Conservation (phyloP, 805 yeast genomes). For the Wickerhamiella spandovensis region DNA sequence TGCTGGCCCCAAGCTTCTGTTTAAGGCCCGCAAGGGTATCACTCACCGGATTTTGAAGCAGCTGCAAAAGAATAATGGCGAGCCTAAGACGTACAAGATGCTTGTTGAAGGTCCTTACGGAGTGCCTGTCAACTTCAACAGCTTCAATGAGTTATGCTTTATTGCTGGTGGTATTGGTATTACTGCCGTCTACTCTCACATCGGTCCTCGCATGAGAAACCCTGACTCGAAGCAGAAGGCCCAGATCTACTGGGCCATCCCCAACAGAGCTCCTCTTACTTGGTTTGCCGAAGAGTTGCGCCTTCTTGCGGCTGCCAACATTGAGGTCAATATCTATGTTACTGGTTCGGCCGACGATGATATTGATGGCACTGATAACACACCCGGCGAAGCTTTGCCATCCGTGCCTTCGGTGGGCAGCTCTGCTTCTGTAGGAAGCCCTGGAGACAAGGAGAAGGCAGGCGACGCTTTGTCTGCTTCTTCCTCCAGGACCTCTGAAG, state of each 20-base stretch:
- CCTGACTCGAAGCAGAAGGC: slow-evolving; percentile 17
- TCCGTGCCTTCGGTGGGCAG: background rate
- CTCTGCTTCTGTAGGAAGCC: background rate
- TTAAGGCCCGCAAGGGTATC: slow-evolving; percentile 34
- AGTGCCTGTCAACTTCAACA: slow-evolving; percentile 31
- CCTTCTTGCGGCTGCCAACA: background rate
- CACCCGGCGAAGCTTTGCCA: background rate
- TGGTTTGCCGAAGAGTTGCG: slow-evolving; percentile 35
- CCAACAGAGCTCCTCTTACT: slow-evolving; percentile 36
- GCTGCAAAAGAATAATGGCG: slow-evolving; percentile 21
- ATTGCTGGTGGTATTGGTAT: slow-evolving; percentile 65
- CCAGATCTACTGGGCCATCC: slow-evolving; percentile 50
- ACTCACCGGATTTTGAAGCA: slow-evolving; percentile 31
- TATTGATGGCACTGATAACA: background rate
- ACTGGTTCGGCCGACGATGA: background rate
- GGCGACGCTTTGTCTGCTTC: background rate
- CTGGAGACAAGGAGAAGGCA: background rate
- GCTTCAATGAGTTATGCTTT: slow-evolving; percentile 40
- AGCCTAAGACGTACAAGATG: slow-evolving; percentile 21
- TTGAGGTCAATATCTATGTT: background rate
- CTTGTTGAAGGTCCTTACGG: slow-evolving; percentile 55
- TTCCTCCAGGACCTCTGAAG: background rate
- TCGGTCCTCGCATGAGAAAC: slow-evolving; percentile 4
- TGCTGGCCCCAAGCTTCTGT: slow-evolving; percentile 1
- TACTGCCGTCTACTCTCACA: slow-evolving; percentile 41